Evolutionary conservation across 1,139 yeast species (phyloP).

Genomic region (Suhomyces wounanorum): DNA sequence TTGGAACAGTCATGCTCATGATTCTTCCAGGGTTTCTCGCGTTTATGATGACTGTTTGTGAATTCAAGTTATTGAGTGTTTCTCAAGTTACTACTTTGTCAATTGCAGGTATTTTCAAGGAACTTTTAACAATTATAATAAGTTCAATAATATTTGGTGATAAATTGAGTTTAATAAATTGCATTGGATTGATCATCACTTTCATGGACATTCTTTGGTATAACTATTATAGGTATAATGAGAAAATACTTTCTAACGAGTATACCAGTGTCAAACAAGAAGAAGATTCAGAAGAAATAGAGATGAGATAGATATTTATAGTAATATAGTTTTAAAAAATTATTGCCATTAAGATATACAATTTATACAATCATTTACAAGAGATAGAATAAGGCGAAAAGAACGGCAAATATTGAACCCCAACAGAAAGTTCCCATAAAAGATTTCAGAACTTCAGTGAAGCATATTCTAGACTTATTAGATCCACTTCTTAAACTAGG

Average conservation of each 20-base stretch:
- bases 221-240: constrained; percentile 58
- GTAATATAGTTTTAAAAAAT: not conserved
- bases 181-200: constrained; percentile 77
- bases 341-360: not conserved
- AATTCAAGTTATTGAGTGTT: constrained; percentile 76
- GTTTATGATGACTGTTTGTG: constrained; percentile 87
- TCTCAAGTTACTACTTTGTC: constrained; percentile 86
- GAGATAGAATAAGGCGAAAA: constrained; percentile 2
- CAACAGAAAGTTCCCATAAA: not conserved
- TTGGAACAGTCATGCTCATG: constrained; percentile 58
- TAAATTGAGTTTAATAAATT: constrained; percentile 61
- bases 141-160: constrained; percentile 79
- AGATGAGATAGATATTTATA: not conserved
- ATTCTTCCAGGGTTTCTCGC: constrained; percentile 85
- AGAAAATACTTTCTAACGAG: constrained; percentile 18
- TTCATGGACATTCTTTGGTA: constrained; percentile 79
- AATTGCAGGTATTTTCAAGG: constrained; percentile 92
- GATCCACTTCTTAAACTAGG: not conserved
- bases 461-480: not conserved
- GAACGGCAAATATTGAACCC: not conserved
- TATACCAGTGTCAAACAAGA: constrained; percentile 1
- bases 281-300: constrained; percentile 6
- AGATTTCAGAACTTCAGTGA: not conserved
- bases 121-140: constrained; percentile 74
- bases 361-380: constrained; percentile 1